Evolutionary conservation across 495 filamentous ascomycete genomes (phyloP), one percentile per base, ranked within the genome.

Genomic region (Talaromyces liani): DNA sequence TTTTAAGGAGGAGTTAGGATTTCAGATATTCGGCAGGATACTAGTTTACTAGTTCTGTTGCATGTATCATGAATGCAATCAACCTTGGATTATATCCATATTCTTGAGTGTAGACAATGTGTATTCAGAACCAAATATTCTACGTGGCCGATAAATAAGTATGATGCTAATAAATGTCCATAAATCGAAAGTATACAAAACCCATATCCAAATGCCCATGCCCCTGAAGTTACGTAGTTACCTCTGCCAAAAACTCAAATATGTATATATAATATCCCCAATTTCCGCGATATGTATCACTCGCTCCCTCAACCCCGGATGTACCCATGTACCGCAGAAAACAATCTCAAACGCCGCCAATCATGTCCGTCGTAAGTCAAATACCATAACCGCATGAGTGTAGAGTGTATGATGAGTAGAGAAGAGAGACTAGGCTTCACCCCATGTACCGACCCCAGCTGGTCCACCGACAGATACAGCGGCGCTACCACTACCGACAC

Each of bases 401-500:
- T 41, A 10, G 10, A 36, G 4, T 41, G 14, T 41, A 49, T 20
- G 39, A 45, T 45, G 18, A 12, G 45, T 49, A 49, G 45, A 49
- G 45, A 49, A 49, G 16, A 24, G n/a, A 20, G 16, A 62, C 68
- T 67, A 91, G 2, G 85, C 83, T 74, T 92, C 90, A 18, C 89
- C 90, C 86, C 89, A 92, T 58, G 83, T 84, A 22, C 90, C 88
- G 73, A 91, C 81, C 6, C 86, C 87, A 51, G 84, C 82, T 58
- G 63, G 64, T 31, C 65, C 58, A 20, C 75, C 78, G 33, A 78
- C 77, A 45, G 84, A 80, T 4, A 83, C 84, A 72, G 89, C 82
- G 34, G 85, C 80, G 67, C 87, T 90, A 4, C 84, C 88, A 63
- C 86, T 91, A 7, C 89, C 89, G 14, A 91, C 84, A 65, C 87